phyloP scores from a whole-genome alignment of 208 protist genomes.

The Porcisia deanei region DNA sequence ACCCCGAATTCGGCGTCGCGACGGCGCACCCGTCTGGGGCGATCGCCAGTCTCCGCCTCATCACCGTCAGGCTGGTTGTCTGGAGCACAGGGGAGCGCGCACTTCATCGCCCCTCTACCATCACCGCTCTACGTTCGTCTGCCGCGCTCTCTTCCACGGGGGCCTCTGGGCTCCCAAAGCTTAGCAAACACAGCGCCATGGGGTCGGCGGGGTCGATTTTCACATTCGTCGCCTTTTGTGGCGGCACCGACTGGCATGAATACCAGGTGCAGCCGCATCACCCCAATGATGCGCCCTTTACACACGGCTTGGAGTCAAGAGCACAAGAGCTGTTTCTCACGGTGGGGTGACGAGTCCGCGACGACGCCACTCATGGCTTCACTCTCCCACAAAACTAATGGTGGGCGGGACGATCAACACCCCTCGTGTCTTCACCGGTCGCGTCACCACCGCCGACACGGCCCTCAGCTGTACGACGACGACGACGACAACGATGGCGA shows the following conservation, averaged over 20 bases:
- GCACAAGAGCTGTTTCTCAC: background rate
- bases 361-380: conserved; percentile 14
- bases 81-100: background rate
- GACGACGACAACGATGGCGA: background rate
- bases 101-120: conserved; percentile 13
- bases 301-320: background rate
- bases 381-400: background rate
- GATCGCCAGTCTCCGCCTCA: background rate
- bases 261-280: background rate
- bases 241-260: background rate
- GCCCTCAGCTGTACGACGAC: conserved; percentile 2
- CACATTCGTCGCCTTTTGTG: background rate
- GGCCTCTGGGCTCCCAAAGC: background rate
- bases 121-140: conserved; percentile 23
- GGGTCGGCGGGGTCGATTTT: background rate
- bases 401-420: background rate
- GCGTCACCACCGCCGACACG: background rate
- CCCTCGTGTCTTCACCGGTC: background rate
- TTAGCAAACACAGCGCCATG: background rate
- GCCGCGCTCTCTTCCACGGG: conserved; percentile 10
- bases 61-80: background rate
- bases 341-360: background rate
- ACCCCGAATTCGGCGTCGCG: conserved; percentile 19
- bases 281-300: background rate
- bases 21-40: conserved; percentile 14